A percentile compares a stretch with the other conserved stretches of the same genome.
Evolutionary conservation across 108 stramenopile species (phyloP).

Genomic region (Nitzschia sp.): DNA sequence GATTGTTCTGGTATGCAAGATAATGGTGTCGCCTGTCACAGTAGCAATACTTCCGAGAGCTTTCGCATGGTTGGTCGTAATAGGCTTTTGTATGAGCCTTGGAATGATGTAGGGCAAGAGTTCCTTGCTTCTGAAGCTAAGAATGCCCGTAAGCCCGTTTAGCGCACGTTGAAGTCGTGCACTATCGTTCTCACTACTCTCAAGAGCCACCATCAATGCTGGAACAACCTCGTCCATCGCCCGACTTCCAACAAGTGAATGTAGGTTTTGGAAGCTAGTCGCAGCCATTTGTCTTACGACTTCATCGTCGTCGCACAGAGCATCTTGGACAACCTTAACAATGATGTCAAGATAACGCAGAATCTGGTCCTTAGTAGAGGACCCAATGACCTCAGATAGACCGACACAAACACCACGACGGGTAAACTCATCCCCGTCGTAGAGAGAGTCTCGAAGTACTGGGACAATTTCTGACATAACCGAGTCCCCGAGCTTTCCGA

Average conservation of each 20-base stretch:
- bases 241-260: slow-evolving; percentile 80
- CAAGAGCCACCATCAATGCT: slow-evolving; percentile 83
- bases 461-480: slow-evolving; percentile 96
- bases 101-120: slow-evolving; percentile 95
- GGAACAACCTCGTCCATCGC: slow-evolving; percentile 95
- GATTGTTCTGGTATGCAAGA: slow-evolving; percentile 79
- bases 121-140: slow-evolving; percentile 88
- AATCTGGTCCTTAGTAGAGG: slow-evolving; percentile 90
- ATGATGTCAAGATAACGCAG: slow-evolving; percentile 89
- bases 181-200: slow-evolving; percentile 64
- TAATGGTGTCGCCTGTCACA: slow-evolving; percentile 84
- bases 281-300: slow-evolving; percentile 90
- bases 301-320: slow-evolving; percentile 88
- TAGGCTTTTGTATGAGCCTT: slow-evolving; percentile 77
- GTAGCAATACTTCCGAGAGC: slow-evolving; percentile 89
- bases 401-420: slow-evolving; percentile 96
- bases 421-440: slow-evolving; percentile 75
- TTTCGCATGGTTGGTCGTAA: slow-evolving; percentile 81
- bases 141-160: slow-evolving; percentile 92
- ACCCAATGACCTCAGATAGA: slow-evolving; percentile 90
- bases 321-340: slow-evolving; percentile 92
- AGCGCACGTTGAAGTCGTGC: slow-evolving; percentile 74
- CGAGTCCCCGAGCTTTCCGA: slow-evolving; percentile 95
- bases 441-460: slow-evolving; percentile 87
- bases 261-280: slow-evolving; percentile 92